Evolutionary conservation across 192 early-diverging fungal genomes (phyloP), one percentile per base, ranked within the genome.

Genomic region (Coemansia biformis): DNA sequence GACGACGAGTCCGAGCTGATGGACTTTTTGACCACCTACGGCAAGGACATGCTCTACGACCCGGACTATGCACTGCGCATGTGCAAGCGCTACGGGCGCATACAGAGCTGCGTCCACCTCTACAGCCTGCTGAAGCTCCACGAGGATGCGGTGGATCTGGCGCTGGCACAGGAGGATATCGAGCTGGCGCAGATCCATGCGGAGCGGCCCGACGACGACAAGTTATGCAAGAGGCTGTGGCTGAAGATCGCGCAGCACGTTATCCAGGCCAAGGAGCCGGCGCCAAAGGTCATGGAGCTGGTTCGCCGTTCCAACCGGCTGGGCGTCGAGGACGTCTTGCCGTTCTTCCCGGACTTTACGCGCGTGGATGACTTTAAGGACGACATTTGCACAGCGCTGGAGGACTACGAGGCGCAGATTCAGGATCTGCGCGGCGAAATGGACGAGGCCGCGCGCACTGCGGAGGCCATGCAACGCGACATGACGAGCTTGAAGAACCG

Each of bases 321-420:
- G 23, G 90, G 89, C 42, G 89, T 99, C 37, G 93, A 95, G 59
- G 92, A 99, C 66, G 88, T 99, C 43, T 68, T 99, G 46, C 91
- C 89, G 1, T 93, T 87, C 57, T 99, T 99, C 62, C 96, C 94
- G 0, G 96, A 96, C 54, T 96, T 98, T 75, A 88, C 93, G 1
- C 77, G 89, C 0, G 98, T 99, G 59, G 91, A 99, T 54, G 88
- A 96, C 58, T 95, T 99, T 69, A 98, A 97, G 70, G 86, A 91
- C 26, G 96, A 99, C 45, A 87, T 99, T 14, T 90, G 86, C 59
- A 46, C 72, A 5, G 93, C 95, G 5, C 72, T 99, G 10, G 89
- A 95, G 47, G 86, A 94, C 36, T 97, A 98, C 61, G 95, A 94
- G 57, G 61, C 78, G 16, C 84, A 94, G 48, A 90, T 96, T 45